Conservation (phyloP, 129 eudicot species). For the Cynara cardunculus region DNA sequence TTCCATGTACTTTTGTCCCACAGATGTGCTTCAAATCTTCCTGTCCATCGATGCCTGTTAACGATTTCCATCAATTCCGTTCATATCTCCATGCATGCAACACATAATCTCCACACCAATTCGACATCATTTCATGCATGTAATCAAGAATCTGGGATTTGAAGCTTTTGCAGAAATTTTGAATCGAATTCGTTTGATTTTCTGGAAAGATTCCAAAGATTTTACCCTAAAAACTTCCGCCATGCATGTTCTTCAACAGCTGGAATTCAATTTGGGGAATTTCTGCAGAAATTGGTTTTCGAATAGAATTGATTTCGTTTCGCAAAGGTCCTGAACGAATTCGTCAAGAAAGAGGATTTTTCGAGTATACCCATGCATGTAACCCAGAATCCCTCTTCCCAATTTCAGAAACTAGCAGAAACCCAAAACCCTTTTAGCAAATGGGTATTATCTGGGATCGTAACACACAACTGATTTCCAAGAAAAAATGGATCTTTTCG, state of each 20-base stretch:
- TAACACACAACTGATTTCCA: background rate
- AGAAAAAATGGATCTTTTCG: background rate
- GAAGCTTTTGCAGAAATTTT: background rate
- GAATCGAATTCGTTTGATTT: background rate
- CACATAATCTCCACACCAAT: background rate
- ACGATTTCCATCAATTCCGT: background rate
- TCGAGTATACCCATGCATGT: slow-evolving; percentile 32
- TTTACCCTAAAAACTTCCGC: background rate
- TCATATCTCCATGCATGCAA: slow-evolving; percentile 34
- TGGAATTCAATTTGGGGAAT: slow-evolving; percentile 6
- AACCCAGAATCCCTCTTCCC: slow-evolving; percentile 10
- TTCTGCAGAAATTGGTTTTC: slow-evolving; percentile 13
- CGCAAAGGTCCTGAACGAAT: background rate
- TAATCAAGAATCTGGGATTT: slow-evolving; percentile 1
- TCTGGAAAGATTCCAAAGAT: background rate
- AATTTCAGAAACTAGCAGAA: background rate
- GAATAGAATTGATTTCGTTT: background rate
- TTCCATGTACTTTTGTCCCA: slow-evolving; percentile 96
- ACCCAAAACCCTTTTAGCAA: background rate
- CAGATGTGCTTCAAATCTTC: slow-evolving; percentile 91
- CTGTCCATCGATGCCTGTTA: slow-evolving; percentile 87
- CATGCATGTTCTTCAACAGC: slow-evolving; percentile 24
- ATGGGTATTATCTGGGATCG: background rate
- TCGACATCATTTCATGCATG: slow-evolving; percentile 7
- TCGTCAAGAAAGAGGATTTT: background rate